Evolutionary conservation across 148 eudicot genomes (phyloP), one percentile per base, ranked within the genome.

Genomic region (Dianthus caryophyllus): DNA sequence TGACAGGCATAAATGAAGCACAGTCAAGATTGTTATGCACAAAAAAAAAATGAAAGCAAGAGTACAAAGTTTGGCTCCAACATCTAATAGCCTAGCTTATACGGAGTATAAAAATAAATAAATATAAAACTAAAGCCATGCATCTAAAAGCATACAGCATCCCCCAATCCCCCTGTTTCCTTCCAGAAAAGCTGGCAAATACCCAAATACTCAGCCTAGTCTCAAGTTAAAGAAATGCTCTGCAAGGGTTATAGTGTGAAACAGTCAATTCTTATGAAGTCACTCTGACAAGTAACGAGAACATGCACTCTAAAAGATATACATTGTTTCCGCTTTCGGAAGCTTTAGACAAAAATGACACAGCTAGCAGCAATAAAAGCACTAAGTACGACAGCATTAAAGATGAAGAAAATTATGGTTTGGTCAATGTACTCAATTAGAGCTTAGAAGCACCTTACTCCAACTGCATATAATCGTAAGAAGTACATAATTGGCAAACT

Each of bases 1-100:
- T 65, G 25, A 61, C 54, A 75, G 55, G 41, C 59, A 49, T n/a
- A 58, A n/a, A 60, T 44, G 24, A 12, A 25, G 22, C 6, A 20
- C 14, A 47, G 33, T 12, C 24, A 72, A 41, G 31, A 36, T 51
- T 52, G 52, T 38, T 51, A 12, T 13, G 17, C 16, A 38, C 21
- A 52, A 31, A 29, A 11, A 53, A 36, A 27, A n/a, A n/a, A 31
- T 6, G 18, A 39, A 39, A 39, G 20, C 36, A 53, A 43, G 20
- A 20, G 7, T 13, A 54, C 27, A 44, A 15, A 2, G 4, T 31
- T 21, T 49, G 51, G 15, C 67, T 53, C 51, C 43, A 2, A 15
- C 56, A 57, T 43, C 52, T n/a, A 53, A 47, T 33, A 9, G 26
- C 20, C 33, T 25, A 55, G 25, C 49, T 29, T 16, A n/a, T n/a